Evolutionary conservation across 2,329 filamentous ascomycete genomes (phyloP).

Genomic region (Pseudogymnoascus sp.): DNA sequence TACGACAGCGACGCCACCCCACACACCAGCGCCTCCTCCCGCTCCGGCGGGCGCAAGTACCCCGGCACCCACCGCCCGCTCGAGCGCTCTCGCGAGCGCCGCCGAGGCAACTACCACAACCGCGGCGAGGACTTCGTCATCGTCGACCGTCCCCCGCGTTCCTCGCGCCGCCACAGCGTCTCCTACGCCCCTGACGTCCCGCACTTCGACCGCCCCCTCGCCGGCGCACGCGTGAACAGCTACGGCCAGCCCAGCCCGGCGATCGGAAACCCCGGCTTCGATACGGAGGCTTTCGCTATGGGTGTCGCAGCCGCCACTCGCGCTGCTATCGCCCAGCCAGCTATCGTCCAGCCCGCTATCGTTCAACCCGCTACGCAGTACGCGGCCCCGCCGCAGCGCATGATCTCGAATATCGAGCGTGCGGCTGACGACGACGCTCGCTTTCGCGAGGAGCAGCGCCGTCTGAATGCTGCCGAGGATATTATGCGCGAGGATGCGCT

Average conservation of each 20-base stretch:
- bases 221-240: not conserved
- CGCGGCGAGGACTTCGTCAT: conserved; percentile 14
- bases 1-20: conserved; percentile 5
- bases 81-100: conserved; percentile 17
- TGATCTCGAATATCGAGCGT: not conserved
- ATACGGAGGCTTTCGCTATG: not conserved
- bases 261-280: not conserved
- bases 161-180: not conserved
- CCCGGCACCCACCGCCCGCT: conserved; percentile 19
- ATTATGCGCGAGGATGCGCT: not conserved
- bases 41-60: conserved; percentile 10
- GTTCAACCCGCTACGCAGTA: not conserved
- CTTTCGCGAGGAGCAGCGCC: not conserved
- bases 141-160: not conserved
- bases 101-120: conserved; percentile 16
- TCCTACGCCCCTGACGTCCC: conserved; percentile 20
- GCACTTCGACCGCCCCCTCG: not conserved
- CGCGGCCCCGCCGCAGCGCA: not conserved
- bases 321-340: not conserved
- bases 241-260: not conserved
- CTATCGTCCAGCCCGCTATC: not conserved
- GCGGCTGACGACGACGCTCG: not conserved
- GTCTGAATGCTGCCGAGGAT: not conserved
- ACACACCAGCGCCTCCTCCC: conserved; percentile 16
- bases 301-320: not conserved